These are phyloP conservation scores for Cladorrhinum sp. DNA, from an alignment of 2,329 filamentous ascomycete species.

Conservation along the genomic window DNA sequence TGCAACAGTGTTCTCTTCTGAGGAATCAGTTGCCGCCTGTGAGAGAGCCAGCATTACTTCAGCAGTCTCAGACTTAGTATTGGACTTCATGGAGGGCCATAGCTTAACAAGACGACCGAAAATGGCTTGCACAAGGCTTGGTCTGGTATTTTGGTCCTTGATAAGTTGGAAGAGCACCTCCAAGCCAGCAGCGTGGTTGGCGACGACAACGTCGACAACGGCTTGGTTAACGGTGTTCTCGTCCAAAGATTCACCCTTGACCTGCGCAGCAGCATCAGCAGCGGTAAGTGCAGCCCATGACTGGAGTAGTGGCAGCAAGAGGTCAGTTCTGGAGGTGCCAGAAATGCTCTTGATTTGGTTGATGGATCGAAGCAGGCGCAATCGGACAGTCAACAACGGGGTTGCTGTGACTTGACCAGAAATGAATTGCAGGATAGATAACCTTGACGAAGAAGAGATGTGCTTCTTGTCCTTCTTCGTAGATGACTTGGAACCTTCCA, in stretches of 20 bases:
- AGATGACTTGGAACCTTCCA: constrained; percentile 51
- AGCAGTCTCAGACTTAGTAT: constrained; percentile 58
- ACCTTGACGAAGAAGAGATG: constrained; percentile 59
- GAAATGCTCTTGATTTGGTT: constrained; percentile 71
- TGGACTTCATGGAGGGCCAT: constrained; percentile 69
- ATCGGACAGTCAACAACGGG: constrained; percentile 66
- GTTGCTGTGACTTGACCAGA: constrained; percentile 68
- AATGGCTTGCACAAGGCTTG: constrained; percentile 58
- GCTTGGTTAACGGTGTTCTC: constrained; percentile 34
- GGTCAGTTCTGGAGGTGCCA: constrained; percentile 65
- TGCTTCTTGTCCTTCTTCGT: constrained; percentile 24
- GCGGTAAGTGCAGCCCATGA: constrained; percentile 62
- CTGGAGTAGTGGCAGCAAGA: constrained; percentile 71
- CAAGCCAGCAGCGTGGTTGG: constrained; percentile 52
- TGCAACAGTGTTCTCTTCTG: constrained; percentile 42
- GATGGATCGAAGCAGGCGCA: constrained; percentile 67
- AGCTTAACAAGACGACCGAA: constrained; percentile 68
- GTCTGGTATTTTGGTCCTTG: constrained; percentile 42
- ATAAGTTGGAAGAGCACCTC: constrained; percentile 51
- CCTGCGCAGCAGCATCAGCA: constrained; percentile 49
- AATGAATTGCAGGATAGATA: constrained; percentile 67
- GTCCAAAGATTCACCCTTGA: constrained; percentile 37
- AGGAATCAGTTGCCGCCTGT: constrained; percentile 35
- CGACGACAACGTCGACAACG: constrained; percentile 51
- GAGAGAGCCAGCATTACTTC: constrained; percentile 62